These are phyloP conservation scores for Epichloe amarillans DNA, from an alignment of 2,329 filamentous ascomycete genomes.

Conservation along the genomic window DNA sequence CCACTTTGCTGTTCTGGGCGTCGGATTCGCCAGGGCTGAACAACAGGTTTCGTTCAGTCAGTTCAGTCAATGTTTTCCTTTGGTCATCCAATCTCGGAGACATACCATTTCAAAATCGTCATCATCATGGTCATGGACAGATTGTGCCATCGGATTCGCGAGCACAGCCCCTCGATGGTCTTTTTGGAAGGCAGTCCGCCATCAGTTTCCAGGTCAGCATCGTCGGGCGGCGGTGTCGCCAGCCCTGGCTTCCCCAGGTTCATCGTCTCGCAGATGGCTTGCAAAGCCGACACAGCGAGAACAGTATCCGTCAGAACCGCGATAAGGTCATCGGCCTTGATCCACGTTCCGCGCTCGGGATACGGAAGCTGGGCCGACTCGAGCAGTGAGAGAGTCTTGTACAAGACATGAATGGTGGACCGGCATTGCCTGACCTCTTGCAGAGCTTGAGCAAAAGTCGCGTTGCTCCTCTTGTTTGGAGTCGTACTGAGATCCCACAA, in stretches of 20 bases:
- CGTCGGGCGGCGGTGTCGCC: constrained; percentile 4
- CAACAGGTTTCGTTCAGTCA: too few relatives aligned
- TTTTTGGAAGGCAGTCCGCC: constrained; percentile 11
- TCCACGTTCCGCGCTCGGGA: constrained; percentile 23
- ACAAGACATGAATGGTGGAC: constrained; percentile 23
- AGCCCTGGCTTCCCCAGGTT: constrained; percentile 2
- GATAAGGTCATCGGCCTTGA: constrained; percentile 20
- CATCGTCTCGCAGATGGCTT: constrained; percentile 14
- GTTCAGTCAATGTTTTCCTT: neutral
- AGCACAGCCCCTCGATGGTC: constrained; percentile 16
- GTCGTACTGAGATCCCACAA: constrained; percentile 22
- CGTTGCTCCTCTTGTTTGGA: constrained; percentile 13
- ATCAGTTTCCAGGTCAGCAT: neutral
- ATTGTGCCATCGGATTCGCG: constrained; percentile 23
- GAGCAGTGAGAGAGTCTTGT: constrained; percentile 21
- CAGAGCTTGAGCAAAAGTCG: constrained; percentile 17
- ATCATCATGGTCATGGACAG: constrained; percentile 27
- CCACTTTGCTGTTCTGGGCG: constrained; percentile 21
- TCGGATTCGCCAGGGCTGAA: constrained; percentile 21
- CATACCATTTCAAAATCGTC: constrained; percentile 26
- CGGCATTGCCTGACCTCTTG: constrained; percentile 25
- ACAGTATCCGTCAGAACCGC: constrained; percentile 23
- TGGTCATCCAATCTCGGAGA: neutral
- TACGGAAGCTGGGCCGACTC: constrained; percentile 21
- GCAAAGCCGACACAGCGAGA: constrained; percentile 22